Conservation (phyloP, 352 stramenopile species). For the Lagenidium sp. region DNA sequence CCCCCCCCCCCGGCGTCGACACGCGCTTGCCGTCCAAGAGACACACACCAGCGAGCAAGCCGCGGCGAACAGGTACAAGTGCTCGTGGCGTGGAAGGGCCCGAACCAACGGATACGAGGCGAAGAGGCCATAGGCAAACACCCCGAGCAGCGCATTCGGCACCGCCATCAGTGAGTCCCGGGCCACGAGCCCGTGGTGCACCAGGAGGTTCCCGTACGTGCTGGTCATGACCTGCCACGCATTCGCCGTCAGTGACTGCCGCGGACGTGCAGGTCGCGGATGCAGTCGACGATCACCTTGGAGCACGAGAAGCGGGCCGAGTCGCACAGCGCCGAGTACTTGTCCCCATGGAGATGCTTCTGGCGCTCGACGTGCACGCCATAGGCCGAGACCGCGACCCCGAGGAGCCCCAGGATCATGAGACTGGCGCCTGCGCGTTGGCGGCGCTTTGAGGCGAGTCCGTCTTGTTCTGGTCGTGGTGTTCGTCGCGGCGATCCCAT, state of each 20-base stretch:
- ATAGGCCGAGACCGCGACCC: constrained; percentile 18
- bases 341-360: constrained; percentile 19
- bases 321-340: constrained; percentile 49
- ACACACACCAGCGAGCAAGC: constrained; percentile 21
- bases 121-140: constrained; percentile 28
- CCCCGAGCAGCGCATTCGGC: constrained; percentile 40
- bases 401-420: constrained; percentile 12
- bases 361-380: constrained; percentile 39
- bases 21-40: background rate
- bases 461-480: background rate
- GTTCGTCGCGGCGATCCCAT: background rate
- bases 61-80: constrained; percentile 38
- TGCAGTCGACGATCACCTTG: constrained; percentile 17
- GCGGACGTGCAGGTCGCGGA: background rate
- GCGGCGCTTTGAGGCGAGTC: background rate
- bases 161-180: constrained; percentile 30
- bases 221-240: constrained; percentile 35
- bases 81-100: constrained; percentile 22
- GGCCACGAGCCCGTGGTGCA: constrained; percentile 25
- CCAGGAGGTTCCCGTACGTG: constrained; percentile 40
- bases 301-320: constrained; percentile 42
- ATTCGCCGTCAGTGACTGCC: background rate
- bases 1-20: too few species aligned
- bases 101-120: constrained; percentile 31
- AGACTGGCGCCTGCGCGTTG: background rate